Conservation (phyloP, 306 rosid genomes). For the Vigna angularis region DNA sequence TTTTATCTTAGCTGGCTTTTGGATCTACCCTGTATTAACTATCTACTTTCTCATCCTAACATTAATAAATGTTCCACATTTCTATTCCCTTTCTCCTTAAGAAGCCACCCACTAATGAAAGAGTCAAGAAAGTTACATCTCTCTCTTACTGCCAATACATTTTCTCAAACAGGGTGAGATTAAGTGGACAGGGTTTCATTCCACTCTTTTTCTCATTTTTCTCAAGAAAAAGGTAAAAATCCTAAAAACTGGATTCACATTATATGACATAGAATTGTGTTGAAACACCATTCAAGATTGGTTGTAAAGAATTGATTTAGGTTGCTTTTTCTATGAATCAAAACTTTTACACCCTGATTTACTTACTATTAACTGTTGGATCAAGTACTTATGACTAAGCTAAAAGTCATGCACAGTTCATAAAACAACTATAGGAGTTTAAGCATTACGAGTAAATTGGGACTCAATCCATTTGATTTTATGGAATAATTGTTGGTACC, state of each 20-base stretch:
- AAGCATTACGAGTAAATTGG: too few relatives aligned
- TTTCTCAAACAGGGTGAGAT: not conserved
- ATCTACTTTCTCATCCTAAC: constrained; percentile 43
- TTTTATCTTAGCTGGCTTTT: constrained; percentile 7
- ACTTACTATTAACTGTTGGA: too few relatives aligned
- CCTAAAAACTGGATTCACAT: not conserved
- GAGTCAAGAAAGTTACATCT: constrained; percentile 2
- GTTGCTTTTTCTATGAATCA: too few relatives aligned
- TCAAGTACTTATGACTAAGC: too few relatives aligned
- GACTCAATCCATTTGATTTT: too few relatives aligned
- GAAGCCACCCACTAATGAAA: not conserved
- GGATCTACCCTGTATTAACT: constrained; percentile 33
- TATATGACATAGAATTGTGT: not conserved
- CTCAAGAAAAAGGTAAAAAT: too few relatives aligned
- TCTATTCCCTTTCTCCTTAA: constrained; percentile 2
- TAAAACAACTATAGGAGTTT: too few relatives aligned
- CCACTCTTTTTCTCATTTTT: not conserved
- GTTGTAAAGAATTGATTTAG: too few relatives aligned
- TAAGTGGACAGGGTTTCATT: not conserved
- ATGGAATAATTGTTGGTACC: too few relatives aligned
- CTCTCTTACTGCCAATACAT: not conserved
- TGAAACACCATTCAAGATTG: too few relatives aligned
- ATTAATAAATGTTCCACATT: constrained; percentile 24
- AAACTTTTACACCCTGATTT: too few relatives aligned
- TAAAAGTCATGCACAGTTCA: too few relatives aligned